Conservation (phyloP, 352 stramenopile species). For the Globisporangium ultimum region DNA sequence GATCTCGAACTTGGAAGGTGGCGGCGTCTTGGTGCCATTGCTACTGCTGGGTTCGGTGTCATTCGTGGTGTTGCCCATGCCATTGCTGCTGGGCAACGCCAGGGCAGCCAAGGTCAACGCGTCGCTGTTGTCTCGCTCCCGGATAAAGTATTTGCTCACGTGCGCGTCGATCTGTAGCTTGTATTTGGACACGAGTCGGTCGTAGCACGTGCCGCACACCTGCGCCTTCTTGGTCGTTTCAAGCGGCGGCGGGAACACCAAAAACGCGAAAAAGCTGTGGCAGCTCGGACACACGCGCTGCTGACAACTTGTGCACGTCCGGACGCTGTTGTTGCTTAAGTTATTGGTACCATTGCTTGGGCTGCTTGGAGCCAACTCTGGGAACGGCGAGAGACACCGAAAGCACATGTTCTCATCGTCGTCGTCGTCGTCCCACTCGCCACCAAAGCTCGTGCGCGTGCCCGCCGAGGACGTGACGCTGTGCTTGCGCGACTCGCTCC, state of each 20-base stretch:
- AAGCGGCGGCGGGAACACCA: conserved; percentile 63
- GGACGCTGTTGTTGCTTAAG: neutral
- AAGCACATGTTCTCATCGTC: conserved; percentile 65
- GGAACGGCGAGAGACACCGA: conserved; percentile 47
- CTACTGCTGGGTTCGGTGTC: neutral
- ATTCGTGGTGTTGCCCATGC: neutral
- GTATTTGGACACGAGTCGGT: conserved; percentile 57
- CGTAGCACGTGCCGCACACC: conserved; percentile 69
- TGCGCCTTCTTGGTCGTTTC: conserved; percentile 58
- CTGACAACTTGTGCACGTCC: conserved; percentile 53
- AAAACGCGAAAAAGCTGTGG: conserved; percentile 57
- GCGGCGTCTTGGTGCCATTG: conserved; percentile 15
- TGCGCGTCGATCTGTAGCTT: conserved; percentile 64
- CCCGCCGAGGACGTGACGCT: conserved; percentile 5
- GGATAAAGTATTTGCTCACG: conserved; percentile 69
- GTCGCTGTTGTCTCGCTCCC: conserved; percentile 24
- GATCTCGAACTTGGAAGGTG: conserved; percentile 42
- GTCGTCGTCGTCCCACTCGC: conserved; percentile 40
- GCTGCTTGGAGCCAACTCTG: too few relatives aligned
- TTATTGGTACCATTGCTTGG: neutral
- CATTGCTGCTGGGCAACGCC: neutral
- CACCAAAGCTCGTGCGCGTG: conserved; percentile 11
- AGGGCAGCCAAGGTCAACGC: neutral
- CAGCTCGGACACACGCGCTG: conserved; percentile 62
- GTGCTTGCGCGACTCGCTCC: too few relatives aligned